Evolutionary conservation across 2,329 filamentous ascomycete genomes (phyloP).

Genomic region (Penicillium polonicum): DNA sequence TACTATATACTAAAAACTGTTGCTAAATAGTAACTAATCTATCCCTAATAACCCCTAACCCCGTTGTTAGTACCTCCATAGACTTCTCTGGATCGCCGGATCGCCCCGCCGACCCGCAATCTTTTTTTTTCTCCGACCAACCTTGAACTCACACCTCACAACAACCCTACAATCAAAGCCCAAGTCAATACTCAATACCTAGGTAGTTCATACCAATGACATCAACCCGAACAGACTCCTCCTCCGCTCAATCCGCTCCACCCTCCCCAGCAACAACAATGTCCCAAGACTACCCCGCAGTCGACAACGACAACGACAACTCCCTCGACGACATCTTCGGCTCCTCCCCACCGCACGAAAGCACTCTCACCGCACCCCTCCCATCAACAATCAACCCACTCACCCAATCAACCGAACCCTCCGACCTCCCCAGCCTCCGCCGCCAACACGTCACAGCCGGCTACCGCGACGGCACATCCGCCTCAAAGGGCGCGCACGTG

Average conservation of each 20-base stretch:
- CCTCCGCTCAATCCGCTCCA: conserved; percentile 16
- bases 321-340: conserved; percentile 45
- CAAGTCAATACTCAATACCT: neutral
- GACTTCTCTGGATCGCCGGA: neutral
- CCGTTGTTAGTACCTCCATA: neutral
- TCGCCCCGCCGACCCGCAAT: conserved; percentile 1
- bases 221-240: conserved; percentile 12
- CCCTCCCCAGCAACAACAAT: conserved; percentile 26
- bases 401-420: conserved; percentile 41
- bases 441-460: conserved; percentile 78
- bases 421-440: conserved; percentile 73
- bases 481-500: conserved; percentile 71
- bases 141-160: neutral
- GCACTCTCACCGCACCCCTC: neutral
- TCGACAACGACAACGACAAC: conserved; percentile 17
- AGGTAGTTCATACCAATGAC: neutral
- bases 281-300: conserved; percentile 21
- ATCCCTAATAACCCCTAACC: neutral
- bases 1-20: neutral
- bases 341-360: conserved; percentile 35
- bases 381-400: neutral
- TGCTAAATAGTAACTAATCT: neutral
- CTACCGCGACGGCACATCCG: conserved; percentile 82
- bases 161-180: neutral
- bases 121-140: neutral